Percentiles rank a stretch among this genome's conserved stretches.
phyloP scores from a whole-genome alignment of 2,329 filamentous ascomycete genomes.

The Colletotrichum plurivorum region DNA sequence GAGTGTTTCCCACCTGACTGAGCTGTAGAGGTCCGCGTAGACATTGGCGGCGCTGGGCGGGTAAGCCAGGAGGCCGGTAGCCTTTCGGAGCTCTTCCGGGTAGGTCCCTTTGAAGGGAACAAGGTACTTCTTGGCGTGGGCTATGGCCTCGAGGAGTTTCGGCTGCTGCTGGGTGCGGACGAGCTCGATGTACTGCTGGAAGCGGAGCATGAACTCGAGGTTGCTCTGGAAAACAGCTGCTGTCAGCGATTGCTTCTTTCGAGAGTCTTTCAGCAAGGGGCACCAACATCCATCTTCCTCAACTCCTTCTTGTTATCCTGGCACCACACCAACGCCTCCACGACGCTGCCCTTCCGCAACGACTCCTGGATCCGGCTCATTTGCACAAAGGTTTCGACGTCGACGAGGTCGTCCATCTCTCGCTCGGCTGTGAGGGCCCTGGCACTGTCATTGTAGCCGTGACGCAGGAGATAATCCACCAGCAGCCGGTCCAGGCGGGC shows the following conservation, averaged over 20 bases:
- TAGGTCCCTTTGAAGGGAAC: constrained; percentile 78
- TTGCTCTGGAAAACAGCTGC: constrained; percentile 69
- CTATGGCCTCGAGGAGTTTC: constrained; percentile 82
- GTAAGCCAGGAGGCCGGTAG: constrained; percentile 86
- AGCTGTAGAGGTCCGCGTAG: constrained; percentile 76
- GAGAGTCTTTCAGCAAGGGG: neutral
- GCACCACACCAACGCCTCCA: constrained; percentile 90
- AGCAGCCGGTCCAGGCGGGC: constrained; percentile 85
- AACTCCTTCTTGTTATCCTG: constrained; percentile 93
- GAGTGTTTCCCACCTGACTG: constrained; percentile 80
- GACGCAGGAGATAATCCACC: constrained; percentile 91
- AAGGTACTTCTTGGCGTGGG: constrained; percentile 87
- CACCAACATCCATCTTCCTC: constrained; percentile 83
- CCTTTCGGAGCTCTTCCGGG: constrained; percentile 77
- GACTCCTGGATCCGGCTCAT: constrained; percentile 85
- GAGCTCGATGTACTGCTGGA: constrained; percentile 96
- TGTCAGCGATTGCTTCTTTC: constrained; percentile 24
- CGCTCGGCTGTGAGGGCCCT: constrained; percentile 81
- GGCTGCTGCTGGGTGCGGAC: constrained; percentile 75
- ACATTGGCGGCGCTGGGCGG: constrained; percentile 67
- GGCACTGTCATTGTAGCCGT: constrained; percentile 86
- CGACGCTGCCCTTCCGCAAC: constrained; percentile 78
- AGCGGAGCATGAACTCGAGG: constrained; percentile 91
- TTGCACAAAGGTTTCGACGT: constrained; percentile 88
- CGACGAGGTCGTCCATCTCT: constrained; percentile 84